A percentile compares a stretch with the other conserved stretches of the same genome.
These are phyloP conservation scores for Oryza nivara DNA, from an alignment of 176 grass and related monocot species.

Conservation along the genomic window DNA sequence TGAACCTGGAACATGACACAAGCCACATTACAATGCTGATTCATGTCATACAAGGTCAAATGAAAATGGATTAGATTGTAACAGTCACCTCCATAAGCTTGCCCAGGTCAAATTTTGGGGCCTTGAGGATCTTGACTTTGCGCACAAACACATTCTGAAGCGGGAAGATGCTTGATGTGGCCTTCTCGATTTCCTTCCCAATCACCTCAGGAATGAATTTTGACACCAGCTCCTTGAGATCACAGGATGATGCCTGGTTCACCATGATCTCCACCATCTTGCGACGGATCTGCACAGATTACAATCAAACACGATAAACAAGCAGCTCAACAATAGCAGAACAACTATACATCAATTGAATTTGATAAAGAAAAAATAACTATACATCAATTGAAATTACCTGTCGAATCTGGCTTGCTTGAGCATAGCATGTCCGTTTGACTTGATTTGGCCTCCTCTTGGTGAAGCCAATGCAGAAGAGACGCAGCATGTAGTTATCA, in stretches of 20 bases:
- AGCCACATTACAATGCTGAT: background rate
- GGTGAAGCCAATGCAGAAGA: constrained; percentile 93
- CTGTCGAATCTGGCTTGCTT: constrained; percentile 86
- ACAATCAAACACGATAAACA: background rate
- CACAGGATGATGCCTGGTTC: background rate
- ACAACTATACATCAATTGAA: background rate
- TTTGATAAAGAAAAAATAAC: too few relatives aligned
- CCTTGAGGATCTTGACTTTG: background rate
- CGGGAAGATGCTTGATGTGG: constrained; percentile 68
- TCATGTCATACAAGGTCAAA: background rate
- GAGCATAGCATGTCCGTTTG: constrained; percentile 88
- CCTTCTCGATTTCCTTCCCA: constrained; percentile 90
- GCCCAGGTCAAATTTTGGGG: background rate
- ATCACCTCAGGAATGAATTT: background rate
- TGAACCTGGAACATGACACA: constrained; percentile 60
- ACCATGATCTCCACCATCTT: constrained; percentile 91
- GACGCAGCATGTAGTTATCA: constrained; percentile 75
- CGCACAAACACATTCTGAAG: background rate
- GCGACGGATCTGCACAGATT: background rate
- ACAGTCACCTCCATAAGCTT: background rate
- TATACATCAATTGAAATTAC: constrained; percentile 31
- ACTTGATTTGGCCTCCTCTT: constrained; percentile 88
- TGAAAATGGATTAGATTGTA: background rate
- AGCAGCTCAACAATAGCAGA: background rate
- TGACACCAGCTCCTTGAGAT: background rate